These are phyloP conservation scores for Hanseniaspora meyeri DNA, from an alignment of 805 yeast genomes.

Conservation along the genomic window DNA sequence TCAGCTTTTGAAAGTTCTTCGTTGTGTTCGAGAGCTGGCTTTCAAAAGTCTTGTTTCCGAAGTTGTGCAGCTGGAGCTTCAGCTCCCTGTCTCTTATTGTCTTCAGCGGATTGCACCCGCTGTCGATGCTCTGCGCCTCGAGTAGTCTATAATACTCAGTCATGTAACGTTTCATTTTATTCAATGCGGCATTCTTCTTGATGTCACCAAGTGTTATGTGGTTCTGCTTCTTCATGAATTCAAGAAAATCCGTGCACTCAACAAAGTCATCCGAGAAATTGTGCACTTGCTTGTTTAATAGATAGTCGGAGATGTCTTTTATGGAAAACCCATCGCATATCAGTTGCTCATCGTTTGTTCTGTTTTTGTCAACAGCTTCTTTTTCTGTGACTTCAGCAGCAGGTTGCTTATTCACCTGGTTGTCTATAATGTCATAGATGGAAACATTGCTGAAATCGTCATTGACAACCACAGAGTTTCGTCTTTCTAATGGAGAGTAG, in stretches of 20 bases:
- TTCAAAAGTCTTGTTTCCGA: constrained; percentile 33
- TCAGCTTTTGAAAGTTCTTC: constrained; percentile 4
- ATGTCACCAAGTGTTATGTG: neutral
- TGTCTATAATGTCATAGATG: neutral
- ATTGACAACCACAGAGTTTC: neutral
- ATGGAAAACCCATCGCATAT: constrained; percentile 6
- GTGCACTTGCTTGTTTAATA: constrained; percentile 32
- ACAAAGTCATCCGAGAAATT: neutral
- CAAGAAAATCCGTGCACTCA: neutral
- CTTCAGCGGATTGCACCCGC: constrained; percentile 70
- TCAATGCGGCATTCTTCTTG: neutral
- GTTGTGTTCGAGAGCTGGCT: constrained; percentile 17
- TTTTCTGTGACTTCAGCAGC: neutral
- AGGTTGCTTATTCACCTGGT: neutral
- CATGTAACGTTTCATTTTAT: constrained; percentile 26
- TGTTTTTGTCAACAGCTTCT: neutral
- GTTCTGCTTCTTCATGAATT: neutral
- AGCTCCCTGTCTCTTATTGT: constrained; percentile 60
- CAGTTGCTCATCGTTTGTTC: neutral
- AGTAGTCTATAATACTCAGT: constrained; percentile 40
- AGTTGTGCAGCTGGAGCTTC: constrained; percentile 36
- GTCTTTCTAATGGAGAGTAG: neutral
- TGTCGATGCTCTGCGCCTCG: constrained; percentile 40
- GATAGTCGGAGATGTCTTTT: constrained; percentile 39
- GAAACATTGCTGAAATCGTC: neutral